Base-by-base conservation (phyloP, 2,329 filamentous ascomycete genomes). In the Davidsoniella neocaledoniae region DNA sequence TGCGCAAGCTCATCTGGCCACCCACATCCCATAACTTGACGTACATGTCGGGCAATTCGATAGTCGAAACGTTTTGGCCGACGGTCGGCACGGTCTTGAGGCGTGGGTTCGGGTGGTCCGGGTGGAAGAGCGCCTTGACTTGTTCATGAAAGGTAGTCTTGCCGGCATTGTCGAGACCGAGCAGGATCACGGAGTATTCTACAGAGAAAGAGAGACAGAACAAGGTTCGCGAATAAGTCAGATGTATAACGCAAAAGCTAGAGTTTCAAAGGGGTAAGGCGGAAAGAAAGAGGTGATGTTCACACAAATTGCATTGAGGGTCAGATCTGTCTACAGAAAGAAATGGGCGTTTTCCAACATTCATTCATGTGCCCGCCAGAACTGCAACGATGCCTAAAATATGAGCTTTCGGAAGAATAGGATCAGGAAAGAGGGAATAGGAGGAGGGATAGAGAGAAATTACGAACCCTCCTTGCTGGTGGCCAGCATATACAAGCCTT, bases 11-110 rank as follows among this genome's bases (percentile, higher is more conserved):
- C 61, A 91, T 79, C 66, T 98, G 91, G 5, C 91, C 91, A 56
- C 91, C 91, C 1, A 98, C 86, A 62, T 98, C 91, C 91, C 91
- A 96, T 59, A 98, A 83, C 71, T 95, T 94, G 61, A 98, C 73
- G 70, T 96, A 95, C 78, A 95, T 90, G 64, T 94, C 86, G 14
- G 86, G 83, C 21, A 96, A 74, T 19, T 83, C 79, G 62, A 98
- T 85, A 43, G 88, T 91, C 55, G 86, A 84, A 56, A 96, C 88
- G 66, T 96, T 96, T 64, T 96, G 91, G 56, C 91, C 91, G 58
- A 96, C 90, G 17, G 91, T 98, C 25, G 91, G 91, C 6, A 96
- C 90, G 42, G 90, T 95, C 63, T 91, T 88, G 57, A 70, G 77
- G 67, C 73, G 88, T 60, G 69, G 84, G 63, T 68, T 76, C 48